Conservation (phyloP, 495 filamentous ascomycete genomes). For the Parachaetomium inaequale region DNA sequence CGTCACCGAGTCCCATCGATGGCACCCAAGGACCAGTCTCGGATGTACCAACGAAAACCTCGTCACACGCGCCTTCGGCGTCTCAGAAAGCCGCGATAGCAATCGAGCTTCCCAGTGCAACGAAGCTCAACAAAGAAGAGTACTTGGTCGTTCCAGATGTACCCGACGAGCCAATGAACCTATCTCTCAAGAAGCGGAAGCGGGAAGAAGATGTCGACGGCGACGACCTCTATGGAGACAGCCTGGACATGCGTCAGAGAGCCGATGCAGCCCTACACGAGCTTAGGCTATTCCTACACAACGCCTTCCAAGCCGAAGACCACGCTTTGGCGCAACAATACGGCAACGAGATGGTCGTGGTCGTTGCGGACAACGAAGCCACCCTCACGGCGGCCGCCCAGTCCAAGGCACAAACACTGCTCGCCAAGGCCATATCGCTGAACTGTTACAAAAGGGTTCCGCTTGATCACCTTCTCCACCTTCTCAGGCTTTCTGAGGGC, state of each 20-base stretch:
- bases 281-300: slow-evolving; percentile 62
- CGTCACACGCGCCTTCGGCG: slow-evolving; percentile 15
- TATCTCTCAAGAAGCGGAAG: slow-evolving; percentile 41
- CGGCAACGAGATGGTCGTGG: slow-evolving; percentile 38
- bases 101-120: slow-evolving; percentile 37
- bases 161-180: slow-evolving; percentile 38
- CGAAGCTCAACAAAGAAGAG: slow-evolving; percentile 39
- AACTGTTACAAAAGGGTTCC: slow-evolving; percentile 67
- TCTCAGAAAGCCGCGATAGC: slow-evolving; percentile 28
- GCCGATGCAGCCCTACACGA: slow-evolving; percentile 67
- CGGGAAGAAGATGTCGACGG: slow-evolving; percentile 38
- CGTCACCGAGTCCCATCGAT: slow-evolving; percentile 3
- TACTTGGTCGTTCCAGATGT: slow-evolving; percentile 40
- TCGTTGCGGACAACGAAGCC: slow-evolving; percentile 52
- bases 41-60: background rate
- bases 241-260: slow-evolving; percentile 72
- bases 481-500: slow-evolving; percentile 77
- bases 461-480: slow-evolving; percentile 64
- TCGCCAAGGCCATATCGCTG: slow-evolving; percentile 66
- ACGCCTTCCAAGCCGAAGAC: slow-evolving; percentile 78
- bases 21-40: background rate
- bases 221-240: slow-evolving; percentile 45
- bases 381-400: slow-evolving; percentile 64
- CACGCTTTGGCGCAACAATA: slow-evolving; percentile 48
- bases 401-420: slow-evolving; percentile 61